Evolutionary conservation across 768 basidiomycete species (phyloP), one percentile per base, ranked within the genome.

Genomic region (Serendipita vermifera): DNA sequence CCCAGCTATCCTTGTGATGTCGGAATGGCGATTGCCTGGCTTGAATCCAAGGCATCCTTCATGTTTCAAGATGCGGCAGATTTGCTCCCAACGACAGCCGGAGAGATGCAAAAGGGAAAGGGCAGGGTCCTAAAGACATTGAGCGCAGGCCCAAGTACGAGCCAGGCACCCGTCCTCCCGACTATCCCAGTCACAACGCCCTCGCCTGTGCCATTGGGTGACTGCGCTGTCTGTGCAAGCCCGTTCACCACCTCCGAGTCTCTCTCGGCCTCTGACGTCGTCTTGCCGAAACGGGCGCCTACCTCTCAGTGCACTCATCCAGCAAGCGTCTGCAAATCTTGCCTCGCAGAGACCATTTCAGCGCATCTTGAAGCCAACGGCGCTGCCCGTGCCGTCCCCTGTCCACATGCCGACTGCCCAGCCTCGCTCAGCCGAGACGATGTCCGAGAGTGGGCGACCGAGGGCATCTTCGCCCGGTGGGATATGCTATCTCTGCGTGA

Each of bases 401-500:
- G 46, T 29, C 46, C 46, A 15, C 15, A 51, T 29, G 32, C 24
- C 32, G 15, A 7, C 1, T 51, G 46, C 24, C 20, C 9, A 24
- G n/a, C n/a, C 22, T 27, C 46, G 24, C 32, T 51, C 9, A 24
- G 24, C 9, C 17, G 27, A 11, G 46, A 51, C 9, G 46, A 51
- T 31, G 27, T 51, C 15, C 26, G 32, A 26, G 46, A 20, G 24
- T 22, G 22, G 46, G 22, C 24, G 17, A 51, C 46, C 22, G 15
- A 15, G 5, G 29, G 27, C 32, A 31, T 51, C 22, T 51, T 24
- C 32, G 46, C 46, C 32, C 46, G 46, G 17, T 51, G 29, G 9
- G 46, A 51, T 29, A 51, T 51, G 46, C 46, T 51, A 22, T 22
- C 46, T 11, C 29, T 51, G 17, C 26, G 46, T 9, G 46, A 51